A percentile compares a stretch with the other conserved stretches of the same genome.
phyloP scores from a whole-genome alignment of 495 filamentous ascomycete genomes.

The Aspergillus saccharolyticus region DNA sequence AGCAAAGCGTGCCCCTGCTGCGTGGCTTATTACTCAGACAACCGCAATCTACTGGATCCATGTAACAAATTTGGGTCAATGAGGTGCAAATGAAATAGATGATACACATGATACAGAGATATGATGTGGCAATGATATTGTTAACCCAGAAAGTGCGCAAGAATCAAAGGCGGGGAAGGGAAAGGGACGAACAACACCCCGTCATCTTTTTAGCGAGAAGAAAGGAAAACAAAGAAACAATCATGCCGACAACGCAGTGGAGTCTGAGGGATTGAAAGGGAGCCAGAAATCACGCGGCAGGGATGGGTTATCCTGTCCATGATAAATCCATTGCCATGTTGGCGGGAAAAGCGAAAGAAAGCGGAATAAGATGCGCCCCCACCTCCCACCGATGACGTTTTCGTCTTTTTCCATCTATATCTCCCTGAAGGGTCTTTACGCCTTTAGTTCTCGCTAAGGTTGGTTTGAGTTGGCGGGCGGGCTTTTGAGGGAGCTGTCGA shows the following conservation, averaged over 20 bases:
- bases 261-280: conserved; percentile 2
- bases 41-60: no score
- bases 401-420: no score
- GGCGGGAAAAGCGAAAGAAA: not conserved
- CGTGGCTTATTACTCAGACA: no score
- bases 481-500: not conserved
- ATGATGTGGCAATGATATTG: not conserved
- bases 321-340: no score
- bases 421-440: not conserved
- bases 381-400: no score
- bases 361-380: not conserved
- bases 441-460: not conserved
- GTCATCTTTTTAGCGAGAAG: no score
- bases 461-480: not conserved
- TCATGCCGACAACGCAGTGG: conserved; percentile 7
- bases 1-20: no score
- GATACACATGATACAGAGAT: conserved; percentile 1
- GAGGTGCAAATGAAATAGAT: not conserved
- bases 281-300: not conserved
- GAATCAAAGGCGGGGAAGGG: not conserved
- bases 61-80: no score
- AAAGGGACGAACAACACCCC: not conserved
- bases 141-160: not conserved
- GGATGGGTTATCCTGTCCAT: not conserved
- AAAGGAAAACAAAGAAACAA: not conserved